These are phyloP conservation scores for Trametes villosa DNA, from an alignment of 768 basidiomycete species.

Conservation along the genomic window DNA sequence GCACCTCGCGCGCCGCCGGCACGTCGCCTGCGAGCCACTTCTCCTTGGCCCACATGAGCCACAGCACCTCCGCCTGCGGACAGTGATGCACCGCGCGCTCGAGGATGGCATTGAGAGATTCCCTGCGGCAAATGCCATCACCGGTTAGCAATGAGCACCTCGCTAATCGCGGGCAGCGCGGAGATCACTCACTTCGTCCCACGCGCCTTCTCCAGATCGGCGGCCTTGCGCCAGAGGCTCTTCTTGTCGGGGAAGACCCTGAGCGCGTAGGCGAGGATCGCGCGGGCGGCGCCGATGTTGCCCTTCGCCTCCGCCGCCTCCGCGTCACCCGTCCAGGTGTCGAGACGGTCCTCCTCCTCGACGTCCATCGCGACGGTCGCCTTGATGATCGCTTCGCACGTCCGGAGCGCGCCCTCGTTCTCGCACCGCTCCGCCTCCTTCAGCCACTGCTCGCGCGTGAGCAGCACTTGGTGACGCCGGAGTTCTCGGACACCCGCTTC, in stretches of 20 bases:
- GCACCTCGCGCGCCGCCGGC: constrained; percentile 84
- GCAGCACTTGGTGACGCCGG: constrained; percentile 79
- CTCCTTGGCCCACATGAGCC: constrained; percentile 99
- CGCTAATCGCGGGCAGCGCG: constrained; percentile 14
- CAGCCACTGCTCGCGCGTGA: constrained; percentile 92
- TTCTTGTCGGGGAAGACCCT: constrained; percentile 88
- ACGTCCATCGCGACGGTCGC: constrained; percentile 92
- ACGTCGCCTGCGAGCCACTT: constrained; percentile 93
- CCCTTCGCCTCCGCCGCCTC: constrained; percentile 78
- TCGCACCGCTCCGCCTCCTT: constrained; percentile 95
- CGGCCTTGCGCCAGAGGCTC: constrained; percentile 88
- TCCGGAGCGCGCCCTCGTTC: constrained; percentile 78
- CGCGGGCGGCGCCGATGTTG: constrained; percentile 81
- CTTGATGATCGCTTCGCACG: constrained; percentile 94
- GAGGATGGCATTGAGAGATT: constrained; percentile 82
- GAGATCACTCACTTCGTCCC: constrained; percentile 64
- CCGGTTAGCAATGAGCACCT: not conserved
- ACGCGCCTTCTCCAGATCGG: constrained; percentile 90
- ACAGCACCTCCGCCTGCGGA: constrained; percentile 93
- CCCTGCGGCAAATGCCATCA: constrained; percentile 44
- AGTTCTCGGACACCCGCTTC: constrained; percentile 81
- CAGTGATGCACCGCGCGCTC: constrained; percentile 85
- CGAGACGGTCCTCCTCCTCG: constrained; percentile 91
- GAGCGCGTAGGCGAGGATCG: constrained; percentile 88
- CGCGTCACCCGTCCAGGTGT: constrained; percentile 91